Base-by-base conservation (phyloP, 1,139 yeast species). In the Williopsis jadinii region DNA sequence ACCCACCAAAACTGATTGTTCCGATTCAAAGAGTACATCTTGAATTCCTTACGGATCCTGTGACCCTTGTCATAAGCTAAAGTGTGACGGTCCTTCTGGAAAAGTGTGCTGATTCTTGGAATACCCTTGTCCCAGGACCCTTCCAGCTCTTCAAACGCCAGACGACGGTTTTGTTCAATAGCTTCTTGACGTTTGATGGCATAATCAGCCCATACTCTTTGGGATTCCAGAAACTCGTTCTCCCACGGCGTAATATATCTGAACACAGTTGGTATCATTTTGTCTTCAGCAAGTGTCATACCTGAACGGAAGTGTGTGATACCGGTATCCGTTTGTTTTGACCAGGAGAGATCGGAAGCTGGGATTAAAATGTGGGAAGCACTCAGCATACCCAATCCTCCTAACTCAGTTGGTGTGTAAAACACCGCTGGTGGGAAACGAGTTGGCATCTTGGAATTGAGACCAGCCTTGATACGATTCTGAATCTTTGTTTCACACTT, bases 341-440 rank as follows among this genome's bases (percentile, higher is more conserved):
- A 86, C 95, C 95, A 90, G 42, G 83, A 71, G 47, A 92, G 67
- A 61, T 92, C 98, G 5, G 95, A 83, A 0, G 95, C 85, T 0
- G 98, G 98, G 50, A 94, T 92, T 51, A 92, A 69, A 39, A 92
- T 86, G 60, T 94, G 98, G 12, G 96, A 86, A 0, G 97, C 97
- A 69, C 96, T 86, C 26, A 94, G 68, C 98, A 94, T 94, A 14
- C 98, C 98, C 36, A 94, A 66, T 32, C 99, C 99, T 40, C 99
- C 98, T 9, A 94, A 66, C 59, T 94, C 99, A 54, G 88, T 92
- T 0, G 98, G 98, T 0, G 98, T 87, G 59, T 94, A 94, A 53
- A 94, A 94, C 1, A 94, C 98, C 2, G 97, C 97, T 0, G 98
- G 99, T 3, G 99, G 99, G 64, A 94, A 94, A 41, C 99, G 72